These are phyloP conservation scores for Candida anutae DNA, from an alignment of 1,139 yeast species.

Conservation along the genomic window DNA sequence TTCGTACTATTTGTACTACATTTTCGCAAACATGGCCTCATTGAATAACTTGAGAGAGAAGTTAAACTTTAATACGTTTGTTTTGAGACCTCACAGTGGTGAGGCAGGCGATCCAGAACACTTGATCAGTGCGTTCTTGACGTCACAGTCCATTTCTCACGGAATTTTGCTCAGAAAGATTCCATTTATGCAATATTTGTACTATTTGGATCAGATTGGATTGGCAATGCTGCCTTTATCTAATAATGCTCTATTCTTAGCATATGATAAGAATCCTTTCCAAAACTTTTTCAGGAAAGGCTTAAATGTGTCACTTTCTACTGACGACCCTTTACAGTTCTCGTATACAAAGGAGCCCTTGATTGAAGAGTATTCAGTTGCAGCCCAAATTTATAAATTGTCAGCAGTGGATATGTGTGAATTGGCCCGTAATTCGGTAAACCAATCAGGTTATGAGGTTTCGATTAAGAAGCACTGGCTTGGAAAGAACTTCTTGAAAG, in stretches of 20 bases:
- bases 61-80: constrained; percentile 79
- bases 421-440: constrained; percentile 75
- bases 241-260: constrained; percentile 89
- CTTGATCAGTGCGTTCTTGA: constrained; percentile 78
- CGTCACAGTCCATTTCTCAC: constrained; percentile 90
- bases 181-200: constrained; percentile 90
- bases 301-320: constrained; percentile 80
- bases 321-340: constrained; percentile 73
- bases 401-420: constrained; percentile 97
- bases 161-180: constrained; percentile 89
- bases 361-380: constrained; percentile 95
- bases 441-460: constrained; percentile 89
- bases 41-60: constrained; percentile 74
- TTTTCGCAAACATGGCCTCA: constrained; percentile 78
- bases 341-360: constrained; percentile 97
- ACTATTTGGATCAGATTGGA: constrained; percentile 89
- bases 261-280: constrained; percentile 94
- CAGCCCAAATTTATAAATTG: constrained; percentile 91
- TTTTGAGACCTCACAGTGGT: constrained; percentile 94
- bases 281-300: constrained; percentile 87
- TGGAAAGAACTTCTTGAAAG: constrained; percentile 56
- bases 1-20: constrained; percentile 84
- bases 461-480: constrained; percentile 86
- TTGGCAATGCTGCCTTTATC: constrained; percentile 99
- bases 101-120: constrained; percentile 99